These are phyloP conservation scores for Phytophthora hybrid DNA, from an alignment of 352 stramenopile species.

Conservation along the genomic window DNA sequence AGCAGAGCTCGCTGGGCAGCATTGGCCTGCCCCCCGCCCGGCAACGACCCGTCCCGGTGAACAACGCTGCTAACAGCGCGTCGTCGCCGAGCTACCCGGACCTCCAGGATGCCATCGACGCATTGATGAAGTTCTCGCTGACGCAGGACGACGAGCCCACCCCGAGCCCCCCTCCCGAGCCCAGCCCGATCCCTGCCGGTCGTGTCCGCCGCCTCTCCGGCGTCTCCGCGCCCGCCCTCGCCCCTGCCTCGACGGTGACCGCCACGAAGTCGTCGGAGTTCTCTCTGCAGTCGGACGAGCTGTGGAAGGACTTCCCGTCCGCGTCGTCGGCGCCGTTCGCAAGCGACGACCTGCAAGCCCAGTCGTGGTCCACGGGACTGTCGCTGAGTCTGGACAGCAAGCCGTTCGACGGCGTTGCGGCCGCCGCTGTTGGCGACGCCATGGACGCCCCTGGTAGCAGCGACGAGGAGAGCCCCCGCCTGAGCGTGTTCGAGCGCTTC, in stretches of 20 bases:
- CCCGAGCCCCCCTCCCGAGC: conserved; percentile 43
- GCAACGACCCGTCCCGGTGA: conserved; percentile 31
- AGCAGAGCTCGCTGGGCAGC: conserved; percentile 47
- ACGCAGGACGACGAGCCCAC: conserved; percentile 54
- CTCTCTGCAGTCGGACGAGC: conserved; percentile 66
- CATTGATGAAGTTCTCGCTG: conserved; percentile 89
- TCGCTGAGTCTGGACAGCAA: conserved; percentile 70
- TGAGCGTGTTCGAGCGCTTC: conserved; percentile 88
- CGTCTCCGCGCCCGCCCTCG: conserved; percentile 35
- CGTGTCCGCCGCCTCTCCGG: conserved; percentile 22
- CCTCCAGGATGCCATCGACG: conserved; percentile 88
- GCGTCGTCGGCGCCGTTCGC: conserved; percentile 35
- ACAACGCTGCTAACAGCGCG: conserved; percentile 38
- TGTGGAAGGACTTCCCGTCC: conserved; percentile 84
- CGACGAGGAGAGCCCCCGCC: conserved; percentile 76
- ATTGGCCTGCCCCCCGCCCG: conserved; percentile 42
- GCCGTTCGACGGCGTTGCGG: conserved; percentile 43
- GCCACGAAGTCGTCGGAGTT: conserved; percentile 60
- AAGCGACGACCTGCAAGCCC: conserved; percentile 51
- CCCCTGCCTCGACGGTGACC: conserved; percentile 17
- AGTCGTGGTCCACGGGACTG: conserved; percentile 67
- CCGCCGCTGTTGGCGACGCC: conserved; percentile 24
- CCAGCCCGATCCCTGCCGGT: conserved; percentile 10
- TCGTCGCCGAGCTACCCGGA: conserved; percentile 69
- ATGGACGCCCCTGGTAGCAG: conserved; percentile 42